Base-by-base conservation (phyloP, 805 yeast species). In the Hanseniaspora mollemarum region DNA sequence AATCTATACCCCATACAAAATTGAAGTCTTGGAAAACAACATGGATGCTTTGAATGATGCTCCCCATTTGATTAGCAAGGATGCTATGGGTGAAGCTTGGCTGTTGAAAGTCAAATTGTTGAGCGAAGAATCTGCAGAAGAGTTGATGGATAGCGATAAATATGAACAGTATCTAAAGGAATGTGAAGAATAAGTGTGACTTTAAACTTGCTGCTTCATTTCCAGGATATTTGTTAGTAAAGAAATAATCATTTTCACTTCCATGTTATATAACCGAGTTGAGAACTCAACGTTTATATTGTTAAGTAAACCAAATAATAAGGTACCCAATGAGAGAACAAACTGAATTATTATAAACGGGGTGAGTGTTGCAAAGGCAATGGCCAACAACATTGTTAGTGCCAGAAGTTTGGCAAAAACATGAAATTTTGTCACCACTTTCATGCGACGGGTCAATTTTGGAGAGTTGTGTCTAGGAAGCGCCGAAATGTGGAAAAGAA, bases 81-180 rank as follows among this genome's bases (percentile, higher is more conserved):
- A 87, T 62, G 96, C 98, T 44, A 73, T 84, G 80, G 96, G 96
- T 51, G 80, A 78, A 53, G 97, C 94, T 33, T 90, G 96, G 96
- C 77, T 90, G 55, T 86, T 84, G 50, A 84, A 86, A 68, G 67
- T 90, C 57, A 74, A 81, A 67, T 67, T 84, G 54, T 70, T 74
- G 57, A 69, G 71, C 15, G 66, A 59, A 1, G 65, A 62, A 12
- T 77, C 70, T 16, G 64, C 57, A 16, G 69, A 66, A n/a, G 76
- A 71, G 13, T 71, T 83, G 60, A 62, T 81, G 65, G 66, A 69
- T 52, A 74, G 71, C 59, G 79, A 72, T 46, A 76, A 71, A 49
- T 82, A 82, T 63, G 76, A 74, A 58, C 68, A 68, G 39, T 73
- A 75, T 51, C 70, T 85, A 59, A 74, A 79, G 57, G 51, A 42